Evolutionary conservation across 2,329 filamentous ascomycete species (phyloP).

Genomic region (Claviceps monticola): DNA sequence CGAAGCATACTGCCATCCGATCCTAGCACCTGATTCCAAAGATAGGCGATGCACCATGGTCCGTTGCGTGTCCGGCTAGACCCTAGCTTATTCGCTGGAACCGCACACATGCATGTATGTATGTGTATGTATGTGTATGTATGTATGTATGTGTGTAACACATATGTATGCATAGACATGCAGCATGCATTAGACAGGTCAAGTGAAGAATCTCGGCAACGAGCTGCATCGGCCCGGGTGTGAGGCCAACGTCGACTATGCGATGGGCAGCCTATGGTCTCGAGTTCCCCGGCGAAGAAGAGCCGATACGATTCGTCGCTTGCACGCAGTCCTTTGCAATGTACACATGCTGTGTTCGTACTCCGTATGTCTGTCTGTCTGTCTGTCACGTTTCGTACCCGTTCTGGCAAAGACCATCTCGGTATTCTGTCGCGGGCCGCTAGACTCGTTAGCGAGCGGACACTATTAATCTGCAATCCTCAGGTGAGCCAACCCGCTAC

Average conservation of each 20-base stretch:
- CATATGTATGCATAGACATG: no score
- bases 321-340: no score
- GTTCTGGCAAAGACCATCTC: not conserved
- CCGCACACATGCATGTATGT: not conserved
- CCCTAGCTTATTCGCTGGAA: not conserved
- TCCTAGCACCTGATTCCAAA: not conserved
- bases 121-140: not conserved
- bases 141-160: not conserved
- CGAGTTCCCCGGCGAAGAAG: not conserved
- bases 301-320: not conserved
- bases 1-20: not conserved
- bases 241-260: not conserved
- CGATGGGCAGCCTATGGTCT: not conserved
- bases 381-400: no score
- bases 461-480: not conserved
- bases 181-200: no score
- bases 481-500: not conserved
- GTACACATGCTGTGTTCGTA: no score
- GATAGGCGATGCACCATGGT: not conserved
- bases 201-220: not conserved
- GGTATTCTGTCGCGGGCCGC: conserved; percentile 1
- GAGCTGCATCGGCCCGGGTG: not conserved
- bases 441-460: conserved; percentile 4
- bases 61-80: not conserved
- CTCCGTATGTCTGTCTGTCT: no score